Evolutionary conservation across 345 rosid species (phyloP).

Genomic region (Odontarrhena argentea): DNA sequence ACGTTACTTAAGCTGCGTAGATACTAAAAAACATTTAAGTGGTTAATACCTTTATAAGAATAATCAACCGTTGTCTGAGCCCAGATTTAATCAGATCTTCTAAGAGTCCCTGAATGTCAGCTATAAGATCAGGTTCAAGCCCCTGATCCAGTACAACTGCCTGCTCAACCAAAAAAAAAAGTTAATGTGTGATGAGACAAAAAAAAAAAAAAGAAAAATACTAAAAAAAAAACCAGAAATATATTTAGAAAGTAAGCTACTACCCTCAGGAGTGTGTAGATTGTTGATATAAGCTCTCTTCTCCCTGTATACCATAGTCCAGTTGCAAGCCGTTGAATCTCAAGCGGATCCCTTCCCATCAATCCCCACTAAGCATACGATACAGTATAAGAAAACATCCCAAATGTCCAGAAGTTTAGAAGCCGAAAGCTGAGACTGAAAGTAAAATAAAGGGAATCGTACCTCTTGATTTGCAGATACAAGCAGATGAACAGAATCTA

Average conservation of each 20-base stretch:
- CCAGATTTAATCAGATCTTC: constrained; percentile 78
- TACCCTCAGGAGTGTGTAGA: constrained; percentile 79
- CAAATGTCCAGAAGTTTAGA: constrained; percentile 10
- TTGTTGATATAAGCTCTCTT: constrained; percentile 74
- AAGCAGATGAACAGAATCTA: constrained; percentile 78
- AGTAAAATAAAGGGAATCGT: constrained; percentile 28
- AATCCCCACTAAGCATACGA: constrained; percentile 66
- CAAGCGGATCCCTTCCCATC: constrained; percentile 78
- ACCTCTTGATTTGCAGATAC: constrained; percentile 96
- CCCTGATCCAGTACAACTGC: constrained; percentile 92
- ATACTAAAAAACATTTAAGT: constrained; percentile 11
- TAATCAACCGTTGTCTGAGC: constrained; percentile 76
- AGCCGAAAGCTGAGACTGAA: constrained; percentile 24
- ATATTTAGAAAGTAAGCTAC: constrained; percentile 22
- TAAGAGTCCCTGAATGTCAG: constrained; percentile 72
- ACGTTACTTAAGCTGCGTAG: background rate
- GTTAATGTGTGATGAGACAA: constrained; percentile 9
- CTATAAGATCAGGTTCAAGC: constrained; percentile 66
- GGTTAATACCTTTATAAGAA: constrained; percentile 69
- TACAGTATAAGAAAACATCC: constrained; percentile 18
- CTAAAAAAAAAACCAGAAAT: background rate
- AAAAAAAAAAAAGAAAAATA: constrained; percentile 16
- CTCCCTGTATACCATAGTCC: constrained; percentile 98
- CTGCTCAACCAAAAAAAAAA: constrained; percentile 45
- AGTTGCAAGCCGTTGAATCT: constrained; percentile 84